Conservation (phyloP, 768 basidiomycete species). For the Macrolepiota dolichaula region DNA sequence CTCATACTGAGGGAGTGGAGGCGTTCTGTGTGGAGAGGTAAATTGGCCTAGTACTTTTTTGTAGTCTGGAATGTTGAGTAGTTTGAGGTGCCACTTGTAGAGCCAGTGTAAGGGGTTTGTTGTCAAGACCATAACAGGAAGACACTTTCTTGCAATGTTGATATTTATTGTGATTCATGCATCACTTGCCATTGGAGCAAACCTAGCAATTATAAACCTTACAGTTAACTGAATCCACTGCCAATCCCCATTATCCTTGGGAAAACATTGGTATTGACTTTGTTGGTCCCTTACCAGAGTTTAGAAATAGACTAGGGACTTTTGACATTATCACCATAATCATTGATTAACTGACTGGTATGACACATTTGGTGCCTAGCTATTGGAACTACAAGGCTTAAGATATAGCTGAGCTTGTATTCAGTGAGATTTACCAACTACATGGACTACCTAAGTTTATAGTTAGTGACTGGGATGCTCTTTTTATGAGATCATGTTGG, state of each 20-base stretch:
- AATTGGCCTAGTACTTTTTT: too few species aligned
- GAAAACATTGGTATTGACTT: conserved; percentile 15
- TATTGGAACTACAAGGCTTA: conserved; percentile 1
- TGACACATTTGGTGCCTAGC: conserved; percentile 13
- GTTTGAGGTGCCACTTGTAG: too few species aligned
- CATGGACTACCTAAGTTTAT: conserved; percentile 13
- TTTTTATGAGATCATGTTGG: conserved; percentile 14
- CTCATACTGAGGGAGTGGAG: too few species aligned
- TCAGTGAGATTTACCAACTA: conserved; percentile 9
- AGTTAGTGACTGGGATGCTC: conserved; percentile 8
- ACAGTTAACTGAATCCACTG: conserved; percentile 11
- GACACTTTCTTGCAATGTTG: too few species aligned
- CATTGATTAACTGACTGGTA: conserved; percentile 8
- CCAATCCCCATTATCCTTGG: conserved; percentile 5
- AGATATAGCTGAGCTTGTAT: conserved; percentile 13
- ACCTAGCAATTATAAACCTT: conserved; percentile 10
- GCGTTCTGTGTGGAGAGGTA: too few species aligned
- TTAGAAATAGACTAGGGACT: not conserved
- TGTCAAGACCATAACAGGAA: too few species aligned
- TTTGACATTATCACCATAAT: conserved; percentile 14
- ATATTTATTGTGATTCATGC: too few species aligned
- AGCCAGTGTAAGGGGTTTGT: too few species aligned
- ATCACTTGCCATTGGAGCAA: conserved; percentile 5
- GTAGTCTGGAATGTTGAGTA: too few species aligned
- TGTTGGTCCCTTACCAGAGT: conserved; percentile 12